Base-by-base conservation (phyloP, 202 grass and related monocot species). In the Saccharum hybrid region DNA sequence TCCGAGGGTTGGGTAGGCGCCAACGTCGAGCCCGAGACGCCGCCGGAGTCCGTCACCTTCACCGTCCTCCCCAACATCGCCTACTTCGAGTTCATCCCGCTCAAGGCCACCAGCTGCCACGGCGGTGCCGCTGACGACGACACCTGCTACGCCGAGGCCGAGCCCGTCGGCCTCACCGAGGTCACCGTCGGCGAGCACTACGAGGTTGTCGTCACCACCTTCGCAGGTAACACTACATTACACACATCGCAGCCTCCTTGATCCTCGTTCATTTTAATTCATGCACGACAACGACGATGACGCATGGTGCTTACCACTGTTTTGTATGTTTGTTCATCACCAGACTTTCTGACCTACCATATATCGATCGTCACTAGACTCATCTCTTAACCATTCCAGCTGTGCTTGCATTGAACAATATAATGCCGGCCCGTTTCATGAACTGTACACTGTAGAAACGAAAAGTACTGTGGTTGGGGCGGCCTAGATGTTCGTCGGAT, bases 21-120 rank as follows among this genome's bases (percentile, higher is more conserved):
- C 12, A 98, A 91, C 88, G 85, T 95, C 5, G 87, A 98, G 59
- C 96, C 96, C 0, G 79, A 30, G 23, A 54, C 80, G 42, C 87
- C 89, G 9, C 96, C 92, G 7, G 92, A 95, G 74, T 34, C 21
- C 4, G 87, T 71, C 60, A 93, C 89, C 1, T 98, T 94, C 83
- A 88, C 87, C 21, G 95, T 98, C 72, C 87, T 98, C 45, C 95
- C 95, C 18, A 88, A 98, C 84, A 94, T 94, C 71, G 95, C 48
- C 0, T 95, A 90, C 88, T 98, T 98, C 68, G 96, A 98, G 87
- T 98, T 98, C 86, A 93, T 98, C 52, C 96, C 96, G 28, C 62
- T 92, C 63, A 77, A 49, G 68, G 26, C 13, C 28, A 15, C n/a
- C n/a, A n/a, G 3, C 40, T 16, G 48, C 48, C 46, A 49, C 26